phyloP scores from a whole-genome alignment of 2,329 filamentous ascomycete genomes.

The Beauveria brongniartii region DNA sequence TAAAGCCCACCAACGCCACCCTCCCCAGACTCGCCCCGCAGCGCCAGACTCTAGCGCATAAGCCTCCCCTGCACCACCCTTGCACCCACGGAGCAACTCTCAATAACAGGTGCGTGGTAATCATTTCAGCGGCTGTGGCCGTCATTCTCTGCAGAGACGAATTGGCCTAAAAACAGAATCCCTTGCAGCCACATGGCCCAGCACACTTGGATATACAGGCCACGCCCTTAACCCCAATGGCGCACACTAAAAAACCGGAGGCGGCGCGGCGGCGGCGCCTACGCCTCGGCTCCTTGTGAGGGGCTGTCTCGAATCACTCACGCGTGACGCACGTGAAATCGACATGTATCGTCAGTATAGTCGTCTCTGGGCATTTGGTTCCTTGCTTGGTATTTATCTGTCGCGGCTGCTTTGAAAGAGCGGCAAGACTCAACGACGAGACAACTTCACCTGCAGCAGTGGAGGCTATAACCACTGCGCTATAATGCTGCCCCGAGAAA shows the following conservation, averaged over 20 bases:
- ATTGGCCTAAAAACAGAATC: neutral
- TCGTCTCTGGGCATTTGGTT: too few species aligned
- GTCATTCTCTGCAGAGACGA: neutral
- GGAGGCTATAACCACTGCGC: slow-evolving; percentile 4
- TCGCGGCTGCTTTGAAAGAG: neutral
- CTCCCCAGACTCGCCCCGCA: slow-evolving; percentile 3
- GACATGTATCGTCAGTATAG: too few species aligned
- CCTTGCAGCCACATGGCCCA: neutral
- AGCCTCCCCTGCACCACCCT: neutral
- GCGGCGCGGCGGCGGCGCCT: neutral
- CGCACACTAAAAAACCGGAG: slow-evolving; percentile 3
- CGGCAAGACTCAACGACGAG: too few species aligned
- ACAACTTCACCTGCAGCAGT: neutral
- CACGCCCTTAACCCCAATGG: neutral
- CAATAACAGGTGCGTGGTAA: too few species aligned
- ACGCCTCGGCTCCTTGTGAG: slow-evolving; percentile 11
- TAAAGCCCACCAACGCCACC: neutral
- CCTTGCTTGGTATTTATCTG: neutral
- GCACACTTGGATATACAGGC: neutral
- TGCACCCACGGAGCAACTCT: too few species aligned
- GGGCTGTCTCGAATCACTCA: neutral
- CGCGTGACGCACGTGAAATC: slow-evolving; percentile 4
- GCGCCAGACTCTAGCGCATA: slow-evolving; percentile 1
- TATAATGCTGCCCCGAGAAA: neutral
- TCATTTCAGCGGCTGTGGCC: neutral